Conservation (phyloP, 106 monocot species). For the Acorus calamus region DNA sequence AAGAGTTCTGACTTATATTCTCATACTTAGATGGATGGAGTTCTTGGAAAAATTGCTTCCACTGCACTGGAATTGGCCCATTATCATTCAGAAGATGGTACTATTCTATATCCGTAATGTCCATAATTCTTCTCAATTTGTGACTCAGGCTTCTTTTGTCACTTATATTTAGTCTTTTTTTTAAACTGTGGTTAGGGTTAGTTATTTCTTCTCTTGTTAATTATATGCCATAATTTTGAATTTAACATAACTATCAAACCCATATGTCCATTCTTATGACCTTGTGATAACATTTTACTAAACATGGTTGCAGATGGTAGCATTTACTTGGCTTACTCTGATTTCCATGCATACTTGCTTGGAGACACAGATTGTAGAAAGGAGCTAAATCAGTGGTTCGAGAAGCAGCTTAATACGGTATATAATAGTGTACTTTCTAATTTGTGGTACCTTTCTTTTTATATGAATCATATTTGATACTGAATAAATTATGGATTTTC, state of each 20-base stretch:
- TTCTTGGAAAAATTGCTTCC: constrained; percentile 78
- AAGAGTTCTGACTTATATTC: background rate
- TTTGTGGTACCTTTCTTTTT: background rate
- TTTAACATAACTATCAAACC: background rate
- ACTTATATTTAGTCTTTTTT: no score
- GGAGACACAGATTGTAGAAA: constrained; percentile 80
- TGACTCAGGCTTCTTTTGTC: no score
- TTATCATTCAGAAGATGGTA: constrained; percentile 88
- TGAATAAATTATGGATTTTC: no score
- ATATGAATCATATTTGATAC: no score
- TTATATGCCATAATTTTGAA: background rate
- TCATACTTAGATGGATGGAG: constrained; percentile 75
- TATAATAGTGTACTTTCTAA: no score
- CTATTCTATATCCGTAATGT: background rate
- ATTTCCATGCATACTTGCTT: constrained; percentile 63
- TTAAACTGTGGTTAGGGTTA: no score
- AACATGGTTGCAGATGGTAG: constrained; percentile 47
- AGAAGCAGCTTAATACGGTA: constrained; percentile 87
- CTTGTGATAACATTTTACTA: constrained; percentile 7
- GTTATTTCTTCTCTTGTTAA: no score
- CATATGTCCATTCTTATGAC: background rate
- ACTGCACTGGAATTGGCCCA: constrained; percentile 85
- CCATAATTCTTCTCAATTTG: no score
- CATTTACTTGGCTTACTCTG: constrained; percentile 75
- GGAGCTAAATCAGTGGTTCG: constrained; percentile 85